Evolutionary conservation across 768 basidiomycete species (phyloP), one percentile per base, ranked within the genome.

Genomic region (Jaapia argillacea): DNA sequence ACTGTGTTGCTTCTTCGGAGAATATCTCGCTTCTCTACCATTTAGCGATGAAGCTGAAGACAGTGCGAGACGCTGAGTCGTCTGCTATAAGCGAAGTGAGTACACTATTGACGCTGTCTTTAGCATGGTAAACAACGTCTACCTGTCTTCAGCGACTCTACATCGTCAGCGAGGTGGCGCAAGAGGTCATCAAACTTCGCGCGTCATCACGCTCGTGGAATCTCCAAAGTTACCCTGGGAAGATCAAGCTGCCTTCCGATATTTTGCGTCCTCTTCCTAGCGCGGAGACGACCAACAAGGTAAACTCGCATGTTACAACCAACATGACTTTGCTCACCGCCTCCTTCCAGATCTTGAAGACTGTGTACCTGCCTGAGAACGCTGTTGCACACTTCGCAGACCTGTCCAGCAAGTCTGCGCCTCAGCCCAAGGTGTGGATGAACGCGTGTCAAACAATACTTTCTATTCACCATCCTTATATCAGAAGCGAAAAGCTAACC

Each of bases 131-230:
- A n/a, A n/a, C n/a, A n/a, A n/a, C n/a, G n/a, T n/a, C n/a, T n/a
- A n/a, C n/a, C n/a, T n/a, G n/a, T n/a, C n/a, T n/a, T n/a, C 51
- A 96, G 93, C 86, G 89, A 58, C 67, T 99, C 31, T 98, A 96
- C 55, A 71, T 79, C 6, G 69, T 89, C 45, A 80, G 85, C 50
- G 96, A 99, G 53, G 70, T 98, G 5, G 83, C 94, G 0, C 89
- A 96, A 61, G 77, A 88, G 51, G 65, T 96, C 25, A 83, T 97
- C 60, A 85, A 81, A 53, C 63, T 69, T 1, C 73, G 75, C n/a
- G 72, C 79, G 1, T 66, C 77, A 25, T 44, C 61, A 12, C 75
- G 83, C 45, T 71, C 72, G 3, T 97, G 93, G 90, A 71, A 70
- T 3, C 63, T 97, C 3, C 67, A 78, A 43, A 83, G 79, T 24